A percentile compares a stretch with the other conserved stretches of the same genome.
Conservation (phyloP, 1,284 basidiomycete genomes). For the Rhodotorula sp. region DNA sequence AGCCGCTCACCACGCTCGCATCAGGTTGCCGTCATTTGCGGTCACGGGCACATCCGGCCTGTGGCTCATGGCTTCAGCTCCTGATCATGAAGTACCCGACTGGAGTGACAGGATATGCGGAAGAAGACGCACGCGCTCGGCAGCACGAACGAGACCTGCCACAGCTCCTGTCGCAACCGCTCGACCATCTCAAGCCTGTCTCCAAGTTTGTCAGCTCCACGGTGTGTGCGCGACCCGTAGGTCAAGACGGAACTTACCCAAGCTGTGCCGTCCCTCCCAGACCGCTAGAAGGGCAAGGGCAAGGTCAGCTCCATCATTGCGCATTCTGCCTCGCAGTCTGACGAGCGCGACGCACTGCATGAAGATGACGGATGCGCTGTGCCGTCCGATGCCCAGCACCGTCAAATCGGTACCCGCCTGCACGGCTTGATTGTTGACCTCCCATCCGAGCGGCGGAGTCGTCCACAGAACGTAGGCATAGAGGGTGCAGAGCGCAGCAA, state of each 20-base stretch:
- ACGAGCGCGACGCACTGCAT: not conserved
- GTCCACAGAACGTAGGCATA: not conserved
- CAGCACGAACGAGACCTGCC: slow-evolving; percentile 13
- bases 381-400: slow-evolving; percentile 1
- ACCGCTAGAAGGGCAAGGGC: not conserved
- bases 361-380: slow-evolving; percentile 4
- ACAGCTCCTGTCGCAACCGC: slow-evolving; percentile 11
- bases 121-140: slow-evolving; percentile 53
- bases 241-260: not conserved
- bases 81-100: not conserved
- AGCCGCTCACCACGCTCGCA: slow-evolving; percentile 65
- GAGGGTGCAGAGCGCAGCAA: not conserved
- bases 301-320: too few relatives aligned
- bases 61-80: slow-evolving; percentile 14
- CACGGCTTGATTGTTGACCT: not conserved
- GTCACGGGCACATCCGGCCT: slow-evolving; percentile 63
- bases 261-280: not conserved
- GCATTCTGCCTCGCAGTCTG: too few relatives aligned
- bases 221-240: too few relatives aligned
- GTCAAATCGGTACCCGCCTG: not conserved
- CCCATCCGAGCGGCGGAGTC: too few relatives aligned
- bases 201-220: rapidly evolving
- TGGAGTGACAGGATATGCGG: not conserved
- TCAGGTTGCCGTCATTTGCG: slow-evolving; percentile 59
- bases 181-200: not conserved